Evolutionary conservation across 108 stramenopile genomes (phyloP), one percentile per base, ranked within the genome.

Genomic region (Conticribra weissflogii): DNA sequence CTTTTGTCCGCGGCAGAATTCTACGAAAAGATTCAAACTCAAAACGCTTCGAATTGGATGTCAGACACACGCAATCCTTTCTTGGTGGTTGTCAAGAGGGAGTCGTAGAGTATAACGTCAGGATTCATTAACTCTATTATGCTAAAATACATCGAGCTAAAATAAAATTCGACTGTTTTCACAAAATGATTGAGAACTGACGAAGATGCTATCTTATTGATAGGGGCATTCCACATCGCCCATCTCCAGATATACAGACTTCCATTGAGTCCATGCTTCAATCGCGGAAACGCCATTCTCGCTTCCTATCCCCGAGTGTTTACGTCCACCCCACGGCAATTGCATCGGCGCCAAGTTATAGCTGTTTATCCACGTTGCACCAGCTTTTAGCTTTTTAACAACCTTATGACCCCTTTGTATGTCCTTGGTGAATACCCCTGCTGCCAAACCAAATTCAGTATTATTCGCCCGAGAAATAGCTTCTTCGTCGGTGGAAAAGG

Each of bases 371-470:
- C 85, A 94, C 1, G 79, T 74, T 3, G 54, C 76, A 3, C 92
- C 92, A 1, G 83, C 86, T 41, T 88, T 47, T 17, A 94, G 41
- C 9, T 79, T 51, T 3, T 54, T 30, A 4, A 78, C 81, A 22
- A 87, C 63, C 14, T 83, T 79, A 77, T 87, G 78, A 9, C 84
- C 85, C 17, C 81, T 71, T 49, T 79, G 80, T 3, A 88, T 45
- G 70, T 89, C 79, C 30, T 72, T 67, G 2, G 91, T 88, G 23
- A 84, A 76, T 23, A 94, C 72, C 9, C 92, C 89, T 0, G 92
- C 88, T 21, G 85, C 86, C 55, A 96, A 84, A 8, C 96, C 96
- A 66, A 77, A 96, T 2, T 61, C 34, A 9, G 87, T 82, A 50
- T 87, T 63, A 66, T 96, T 94, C 30, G 96, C 93, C 1, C 85